Evolutionary conservation across 495 filamentous ascomycete species (phyloP).

Genomic region (Podospora fimiseda): DNA sequence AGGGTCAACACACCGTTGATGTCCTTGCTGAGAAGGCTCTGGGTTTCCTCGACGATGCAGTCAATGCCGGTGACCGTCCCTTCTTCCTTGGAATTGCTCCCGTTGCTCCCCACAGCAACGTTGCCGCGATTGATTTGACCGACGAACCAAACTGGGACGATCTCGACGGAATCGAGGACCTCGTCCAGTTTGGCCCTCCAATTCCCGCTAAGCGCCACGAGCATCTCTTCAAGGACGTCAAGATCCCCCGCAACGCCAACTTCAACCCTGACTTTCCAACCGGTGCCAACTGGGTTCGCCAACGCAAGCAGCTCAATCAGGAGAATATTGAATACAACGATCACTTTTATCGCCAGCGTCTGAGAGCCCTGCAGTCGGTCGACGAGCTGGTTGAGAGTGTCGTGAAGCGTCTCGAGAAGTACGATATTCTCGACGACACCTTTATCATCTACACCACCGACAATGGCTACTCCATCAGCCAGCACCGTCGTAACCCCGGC

Average conservation of each 20-base stretch:
- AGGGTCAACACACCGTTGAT: slow-evolving; percentile 55
- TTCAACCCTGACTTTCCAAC: slow-evolving; percentile 49
- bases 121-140: not conserved
- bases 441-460: slow-evolving; percentile 69
- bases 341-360: slow-evolving; percentile 57
- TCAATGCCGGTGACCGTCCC: slow-evolving; percentile 38
- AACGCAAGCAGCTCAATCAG: slow-evolving; percentile 45
- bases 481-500: slow-evolving; percentile 64
- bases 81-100: slow-evolving; percentile 67
- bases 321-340: slow-evolving; percentile 59
- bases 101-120: slow-evolving; percentile 60
- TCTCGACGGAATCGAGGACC: slow-evolving; percentile 10
- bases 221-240: slow-evolving; percentile 41
- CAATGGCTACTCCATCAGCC: slow-evolving; percentile 71
- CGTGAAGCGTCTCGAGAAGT: slow-evolving; percentile 44
- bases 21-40: slow-evolving; percentile 57
- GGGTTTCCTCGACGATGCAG: slow-evolving; percentile 58
- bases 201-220: slow-evolving; percentile 44
- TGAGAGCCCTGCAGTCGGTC: slow-evolving; percentile 59
- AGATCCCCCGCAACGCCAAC: slow-evolving; percentile 46
- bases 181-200: slow-evolving; percentile 41
- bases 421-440: slow-evolving; percentile 56
- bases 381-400: slow-evolving; percentile 63
- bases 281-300: slow-evolving; percentile 57
- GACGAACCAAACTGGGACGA: not conserved